phyloP scores from a whole-genome alignment of 129 eudicot species.

The Helianthus tuberosus region DNA sequence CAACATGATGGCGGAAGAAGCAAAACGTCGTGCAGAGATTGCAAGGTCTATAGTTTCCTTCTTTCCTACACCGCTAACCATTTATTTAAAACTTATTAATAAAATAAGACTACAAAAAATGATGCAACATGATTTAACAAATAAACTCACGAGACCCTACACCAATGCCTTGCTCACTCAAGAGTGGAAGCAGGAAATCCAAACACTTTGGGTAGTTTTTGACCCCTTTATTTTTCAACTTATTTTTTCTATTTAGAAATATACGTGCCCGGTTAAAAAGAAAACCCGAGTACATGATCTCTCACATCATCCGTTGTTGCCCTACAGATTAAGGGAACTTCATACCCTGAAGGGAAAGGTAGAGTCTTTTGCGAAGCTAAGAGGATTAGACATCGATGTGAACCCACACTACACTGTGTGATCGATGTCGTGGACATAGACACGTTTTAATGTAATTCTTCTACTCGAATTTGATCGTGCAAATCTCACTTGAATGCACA shows the following conservation, averaged over 20 bases:
- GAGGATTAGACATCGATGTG: conserved; percentile 66
- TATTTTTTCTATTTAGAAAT: neutral
- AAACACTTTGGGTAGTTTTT: neutral
- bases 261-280: neutral
- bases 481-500: conserved; percentile 34
- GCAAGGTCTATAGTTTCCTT: conserved; percentile 45
- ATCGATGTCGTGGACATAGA: neutral
- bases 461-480: conserved; percentile 25
- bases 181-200: no score
- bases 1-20: conserved; percentile 73
- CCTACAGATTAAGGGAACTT: conserved; percentile 59
- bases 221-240: neutral
- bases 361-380: conserved; percentile 68
- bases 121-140: no score
- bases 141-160: no score
- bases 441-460: conserved; percentile 19
- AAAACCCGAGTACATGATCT: conserved; percentile 11
- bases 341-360: conserved; percentile 70
- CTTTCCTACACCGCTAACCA: neutral
- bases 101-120: no score
- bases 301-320: conserved; percentile 12
- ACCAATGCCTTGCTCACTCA: no score
- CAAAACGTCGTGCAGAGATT: conserved; percentile 72
- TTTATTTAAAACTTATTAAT: neutral
- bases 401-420: conserved; percentile 71